Base-by-base conservation (phyloP, 805 yeast species). In the Wickerhamiella musiphila region DNA sequence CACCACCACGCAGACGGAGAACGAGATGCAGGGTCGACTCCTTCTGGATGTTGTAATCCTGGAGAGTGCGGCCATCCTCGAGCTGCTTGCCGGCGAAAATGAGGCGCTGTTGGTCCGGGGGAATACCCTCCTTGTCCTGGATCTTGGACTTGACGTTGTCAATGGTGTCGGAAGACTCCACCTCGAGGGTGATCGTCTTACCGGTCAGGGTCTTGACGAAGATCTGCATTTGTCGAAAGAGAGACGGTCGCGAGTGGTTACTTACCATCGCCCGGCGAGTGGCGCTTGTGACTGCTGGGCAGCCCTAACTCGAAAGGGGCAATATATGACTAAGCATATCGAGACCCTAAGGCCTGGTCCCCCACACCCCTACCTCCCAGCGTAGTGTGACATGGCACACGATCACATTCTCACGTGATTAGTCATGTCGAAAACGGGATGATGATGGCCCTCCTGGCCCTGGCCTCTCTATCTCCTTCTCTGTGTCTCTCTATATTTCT, bases 81-180 rank as follows among this genome's bases (percentile, higher is more conserved):
- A 86, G 79, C 70, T 86, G 98, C 75, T 86, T 86, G 72, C 98
- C 98, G 60, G 96, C 96, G 60, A 90, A 86, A 74, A 86, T 86
- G 58, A 90, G 78, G 72, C 98, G 82, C 71, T 86, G 96, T 66
- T 86, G 96, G 68, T 86, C 95, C 57, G 96, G 95, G 64, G 96
- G 96, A 52, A 86, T 86, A 61, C 95, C 95, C 66, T 86, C 96
- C 75, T 84, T 84, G 76, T 86, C 93, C 69, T 82, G 94, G 65
- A 83, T 84, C 77, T 84, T 84, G 61, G 94, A 73, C 73, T 84
- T 83, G 74, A 83, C 94, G 60, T 83, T 83, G 78, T 84, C 94
- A 66, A 83, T 83, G 60, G 94, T 82, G 77, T 83, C 95, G 56
- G 93, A 79, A 54, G 94, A 82, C 74, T 83, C 95, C 61, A 83